Conservation (phyloP, 2,329 filamentous ascomycete genomes). For the Didymellaceae sp. region DNA sequence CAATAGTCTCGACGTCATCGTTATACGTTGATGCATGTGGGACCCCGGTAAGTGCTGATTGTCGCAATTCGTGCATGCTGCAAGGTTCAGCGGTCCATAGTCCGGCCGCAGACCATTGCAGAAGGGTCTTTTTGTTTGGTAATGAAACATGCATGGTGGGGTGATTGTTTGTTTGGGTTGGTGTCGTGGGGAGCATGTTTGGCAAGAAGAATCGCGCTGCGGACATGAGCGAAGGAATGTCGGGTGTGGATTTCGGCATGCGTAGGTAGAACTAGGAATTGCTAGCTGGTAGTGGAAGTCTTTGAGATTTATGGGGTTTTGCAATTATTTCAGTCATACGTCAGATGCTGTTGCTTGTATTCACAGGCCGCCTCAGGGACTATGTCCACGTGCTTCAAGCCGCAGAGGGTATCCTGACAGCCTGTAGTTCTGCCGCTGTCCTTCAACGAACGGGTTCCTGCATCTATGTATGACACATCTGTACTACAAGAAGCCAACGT, state of each 20-base stretch:
- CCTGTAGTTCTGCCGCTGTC: conserved; percentile 1
- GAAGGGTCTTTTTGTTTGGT: conserved; percentile 4
- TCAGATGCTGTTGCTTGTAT: neutral
- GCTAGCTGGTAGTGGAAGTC: neutral
- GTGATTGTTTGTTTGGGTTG: conserved; percentile 21
- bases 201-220: neutral
- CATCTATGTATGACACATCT: conserved; percentile 9
- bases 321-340: neutral
- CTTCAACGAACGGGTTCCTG: conserved; percentile 9
- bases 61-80: conserved; percentile 9
- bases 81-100: conserved; percentile 8
- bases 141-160: conserved; percentile 18
- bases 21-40: conserved; percentile 25
- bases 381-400: conserved; percentile 5
- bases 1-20: conserved; percentile 43
- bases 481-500: conserved; percentile 4
- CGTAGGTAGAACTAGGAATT: neutral
- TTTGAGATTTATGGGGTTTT: neutral
- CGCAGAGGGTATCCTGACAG: conserved; percentile 11
- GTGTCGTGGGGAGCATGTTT: neutral
- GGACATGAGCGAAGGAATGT: neutral
- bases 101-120: neutral
- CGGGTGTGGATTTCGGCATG: neutral
- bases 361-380: conserved; percentile 1
- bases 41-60: conserved; percentile 17